Percentiles rank a stretch among this genome's conserved stretches.
These are phyloP conservation scores for Dissophora globulifera DNA, from an alignment of 192 early-diverging fungal genomes.

Conservation along the genomic window DNA sequence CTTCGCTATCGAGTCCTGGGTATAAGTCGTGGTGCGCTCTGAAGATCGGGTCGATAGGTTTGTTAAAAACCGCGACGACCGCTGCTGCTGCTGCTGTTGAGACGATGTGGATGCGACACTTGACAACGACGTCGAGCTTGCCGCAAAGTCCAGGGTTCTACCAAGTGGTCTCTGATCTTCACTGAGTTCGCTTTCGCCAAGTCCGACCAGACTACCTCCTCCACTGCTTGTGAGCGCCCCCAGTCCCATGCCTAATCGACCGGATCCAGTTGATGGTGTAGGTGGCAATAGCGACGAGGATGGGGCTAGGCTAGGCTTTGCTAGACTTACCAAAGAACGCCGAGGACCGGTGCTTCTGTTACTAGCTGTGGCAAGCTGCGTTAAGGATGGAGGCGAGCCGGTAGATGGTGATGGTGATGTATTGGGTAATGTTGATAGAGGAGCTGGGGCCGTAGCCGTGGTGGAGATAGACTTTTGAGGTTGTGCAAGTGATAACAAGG, in stretches of 20 bases:
- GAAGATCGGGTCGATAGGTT: background rate
- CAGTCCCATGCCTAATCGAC: background rate
- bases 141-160: background rate
- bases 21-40: too few relatives aligned
- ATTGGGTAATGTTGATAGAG: background rate
- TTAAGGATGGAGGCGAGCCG: conserved; percentile 8
- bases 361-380: conserved; percentile 1
- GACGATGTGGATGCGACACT: background rate
- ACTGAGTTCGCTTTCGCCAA: background rate
- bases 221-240: conserved; percentile 1
- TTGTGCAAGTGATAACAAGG: background rate
- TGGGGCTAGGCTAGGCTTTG: background rate
- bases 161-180: background rate
- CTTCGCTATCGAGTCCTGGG: too few relatives aligned
- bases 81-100: background rate
- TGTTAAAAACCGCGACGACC: background rate
- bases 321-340: conserved; percentile 9
- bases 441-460: background rate
- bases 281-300: background rate
- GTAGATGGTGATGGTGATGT: background rate
- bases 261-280: background rate
- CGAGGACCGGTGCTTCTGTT: background rate
- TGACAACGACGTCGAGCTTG: conserved; percentile 7
- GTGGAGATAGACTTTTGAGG: background rate
- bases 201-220: background rate